Evolutionary conservation across 768 basidiomycete genomes (phyloP).

Genomic region (Termitomyces bulborhizus): DNA sequence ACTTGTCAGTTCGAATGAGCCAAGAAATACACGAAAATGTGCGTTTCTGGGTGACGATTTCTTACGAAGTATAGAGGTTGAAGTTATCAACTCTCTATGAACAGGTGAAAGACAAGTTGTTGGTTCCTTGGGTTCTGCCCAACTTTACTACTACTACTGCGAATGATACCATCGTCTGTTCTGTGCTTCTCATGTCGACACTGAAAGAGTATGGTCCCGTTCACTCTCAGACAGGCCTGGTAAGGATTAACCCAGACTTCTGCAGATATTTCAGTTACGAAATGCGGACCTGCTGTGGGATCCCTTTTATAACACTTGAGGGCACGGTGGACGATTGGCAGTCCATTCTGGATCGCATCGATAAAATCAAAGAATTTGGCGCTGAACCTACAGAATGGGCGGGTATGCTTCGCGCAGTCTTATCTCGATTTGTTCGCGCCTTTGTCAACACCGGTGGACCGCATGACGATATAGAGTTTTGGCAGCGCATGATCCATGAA

Average conservation of each 20-base stretch:
- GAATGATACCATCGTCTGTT: conserved; percentile 4
- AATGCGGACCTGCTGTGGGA: conserved; percentile 13
- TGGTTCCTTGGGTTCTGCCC: neutral
- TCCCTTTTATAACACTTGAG: conserved; percentile 18
- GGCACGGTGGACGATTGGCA: conserved; percentile 18
- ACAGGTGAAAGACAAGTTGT: neutral
- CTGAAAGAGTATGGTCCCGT: neutral
- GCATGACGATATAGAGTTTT: conserved; percentile 3
- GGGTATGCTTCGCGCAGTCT: conserved; percentile 15
- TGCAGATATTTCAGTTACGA: conserved; percentile 14
- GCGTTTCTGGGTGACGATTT: neutral
- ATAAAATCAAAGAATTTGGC: conserved; percentile 18
- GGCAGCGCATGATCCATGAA: conserved; percentile 6
- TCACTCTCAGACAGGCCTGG: neutral
- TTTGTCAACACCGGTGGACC: conserved; percentile 7
- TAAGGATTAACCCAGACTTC: neutral
- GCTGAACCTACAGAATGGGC: conserved; percentile 17
- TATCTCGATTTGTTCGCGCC: conserved; percentile 15
- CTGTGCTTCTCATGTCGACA: conserved; percentile 7
- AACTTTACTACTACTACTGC: conserved; percentile 1
- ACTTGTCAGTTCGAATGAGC: conserved; percentile 22
- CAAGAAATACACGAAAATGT: neutral
- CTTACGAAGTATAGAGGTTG: neutral
- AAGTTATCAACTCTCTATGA: neutral
- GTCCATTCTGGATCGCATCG: conserved; percentile 14